Evolutionary conservation across 352 stramenopile genomes (phyloP), one percentile per base, ranked within the genome.

Genomic region (Plasmopara halstedii): DNA sequence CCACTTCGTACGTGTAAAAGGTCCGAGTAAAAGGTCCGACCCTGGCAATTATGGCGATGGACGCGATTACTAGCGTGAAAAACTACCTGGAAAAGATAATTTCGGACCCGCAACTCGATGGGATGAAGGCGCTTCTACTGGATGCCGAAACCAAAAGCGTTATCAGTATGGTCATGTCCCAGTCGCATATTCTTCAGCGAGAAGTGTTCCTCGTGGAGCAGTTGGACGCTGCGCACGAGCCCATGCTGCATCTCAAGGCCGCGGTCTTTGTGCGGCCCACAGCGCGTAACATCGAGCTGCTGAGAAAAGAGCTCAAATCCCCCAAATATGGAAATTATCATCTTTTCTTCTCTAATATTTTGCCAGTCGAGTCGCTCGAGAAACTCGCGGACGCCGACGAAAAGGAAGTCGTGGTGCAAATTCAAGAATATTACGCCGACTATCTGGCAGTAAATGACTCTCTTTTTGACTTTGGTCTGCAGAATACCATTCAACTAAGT

Each of bases 351-450:
- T 94, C 87, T 26, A 98, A 98, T 47, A 97, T 99, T 48, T 46
- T 98, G 31, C 73, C 93, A 25, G 66, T 94, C 2, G 88, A 97
- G 22, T 62, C 97, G 29, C 73, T 99, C 11, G 79, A 97, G 58
- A 73, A 96, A n/a, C 67, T 99, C 38, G 96, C 96, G 0, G 86
- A 98, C 44, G 83, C 83, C 17, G 97, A 99, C 69, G 79, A 96
- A 53, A 83, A 94, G 34, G 94, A 98, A 56, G 62, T 96, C 33
- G 90, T 99, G 33, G 46, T 74, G 33, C 79, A 92, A 55, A 94
- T 99, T 13, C 96, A 99, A 60, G 97, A 99, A 71, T 99, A 98
- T 62, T 99, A 98, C 67, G 96, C 85, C 9, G 97, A 99, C 72
- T 99, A 96, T 62, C 70, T 98, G 39, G 91, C 96, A 9, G 88